Percentiles rank a stretch among this genome's conserved stretches.
Evolutionary conservation across 345 rosid species (phyloP).

Genomic region (Camelina hispida): DNA sequence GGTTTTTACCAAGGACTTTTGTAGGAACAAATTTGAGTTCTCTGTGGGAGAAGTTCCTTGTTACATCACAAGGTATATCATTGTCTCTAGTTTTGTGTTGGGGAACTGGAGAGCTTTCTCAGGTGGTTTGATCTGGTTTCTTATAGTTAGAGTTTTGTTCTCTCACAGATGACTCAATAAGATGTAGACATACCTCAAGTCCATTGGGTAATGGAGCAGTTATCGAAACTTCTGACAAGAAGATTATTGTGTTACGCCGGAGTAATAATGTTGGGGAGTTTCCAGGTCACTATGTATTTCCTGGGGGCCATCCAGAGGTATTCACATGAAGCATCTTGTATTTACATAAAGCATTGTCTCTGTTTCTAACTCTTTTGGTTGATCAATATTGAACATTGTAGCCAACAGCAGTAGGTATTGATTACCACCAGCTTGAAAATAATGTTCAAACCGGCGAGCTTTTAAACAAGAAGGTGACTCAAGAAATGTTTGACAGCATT

Average conservation of each 20-base stretch:
- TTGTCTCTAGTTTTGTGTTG: constrained; percentile 8
- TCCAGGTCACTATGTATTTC: constrained; percentile 88
- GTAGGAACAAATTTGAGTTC: constrained; percentile 89
- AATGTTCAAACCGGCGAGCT: constrained; percentile 33
- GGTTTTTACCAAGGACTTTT: constrained; percentile 65
- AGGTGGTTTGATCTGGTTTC: constrained; percentile 10
- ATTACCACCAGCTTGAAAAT: constrained; percentile 43
- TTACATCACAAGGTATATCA: constrained; percentile 69
- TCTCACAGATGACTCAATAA: constrained; percentile 59
- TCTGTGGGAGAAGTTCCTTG: constrained; percentile 77
- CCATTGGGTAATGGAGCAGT: constrained; percentile 88
- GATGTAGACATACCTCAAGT: constrained; percentile 79
- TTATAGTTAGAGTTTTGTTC: constrained; percentile 27
- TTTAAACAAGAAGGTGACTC: constrained; percentile 58
- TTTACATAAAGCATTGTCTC: not conserved
- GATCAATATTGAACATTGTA: constrained; percentile 41
- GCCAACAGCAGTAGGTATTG: constrained; percentile 71
- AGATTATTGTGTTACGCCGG: constrained; percentile 70
- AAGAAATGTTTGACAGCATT: constrained; percentile 84
- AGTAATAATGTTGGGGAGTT: constrained; percentile 93
- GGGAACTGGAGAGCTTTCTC: not conserved
- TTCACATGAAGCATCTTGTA: not conserved
- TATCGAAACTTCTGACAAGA: constrained; percentile 74
- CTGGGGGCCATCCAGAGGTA: constrained; percentile 98
- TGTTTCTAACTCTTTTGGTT: not conserved